Conservation (phyloP, 2,329 filamentous ascomycete species). For the Fusarium abutilonis region DNA sequence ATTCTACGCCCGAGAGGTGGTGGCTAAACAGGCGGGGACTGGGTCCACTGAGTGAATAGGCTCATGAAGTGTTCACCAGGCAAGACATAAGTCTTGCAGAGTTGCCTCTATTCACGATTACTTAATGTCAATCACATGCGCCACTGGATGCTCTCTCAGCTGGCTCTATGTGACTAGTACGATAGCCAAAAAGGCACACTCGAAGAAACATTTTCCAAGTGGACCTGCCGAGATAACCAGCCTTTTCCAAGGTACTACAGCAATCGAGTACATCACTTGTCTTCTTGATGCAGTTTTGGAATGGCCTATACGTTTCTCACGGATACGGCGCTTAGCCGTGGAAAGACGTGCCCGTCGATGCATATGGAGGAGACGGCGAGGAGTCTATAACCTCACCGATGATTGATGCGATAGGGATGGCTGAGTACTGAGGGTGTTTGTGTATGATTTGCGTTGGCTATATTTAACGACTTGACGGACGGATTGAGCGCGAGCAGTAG, state of each 20-base stretch:
- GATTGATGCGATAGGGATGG: background rate
- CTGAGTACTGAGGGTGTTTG: background rate
- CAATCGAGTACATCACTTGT: background rate
- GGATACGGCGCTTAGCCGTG: background rate
- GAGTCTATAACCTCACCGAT: background rate
- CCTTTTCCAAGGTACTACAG: background rate
- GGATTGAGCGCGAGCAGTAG: conserved; percentile 36
- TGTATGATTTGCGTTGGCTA: conserved; percentile 33
- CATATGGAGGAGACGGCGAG: conserved; percentile 4
- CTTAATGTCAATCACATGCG: background rate
- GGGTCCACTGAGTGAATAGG: conserved; percentile 33
- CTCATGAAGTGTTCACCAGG: conserved; percentile 1
- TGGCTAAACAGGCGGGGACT: conserved; percentile 52
- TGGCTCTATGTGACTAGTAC: background rate
- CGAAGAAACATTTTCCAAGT: conserved; percentile 16
- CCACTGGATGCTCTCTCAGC: background rate
- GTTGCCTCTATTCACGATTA: conserved; percentile 8
- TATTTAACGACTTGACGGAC: conserved; percentile 37
- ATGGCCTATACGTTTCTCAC: background rate
- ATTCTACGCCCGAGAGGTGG: conserved; percentile 92
- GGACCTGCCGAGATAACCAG: conserved; percentile 2
- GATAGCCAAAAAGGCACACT: conserved; percentile 6
- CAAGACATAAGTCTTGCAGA: conserved; percentile 4
- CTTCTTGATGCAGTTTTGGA: conserved; percentile 6
- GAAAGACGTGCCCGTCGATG: background rate